These are phyloP conservation scores for Bothriochloa decipiens DNA, from an alignment of 176 grass and related monocot species.

Conservation along the genomic window DNA sequence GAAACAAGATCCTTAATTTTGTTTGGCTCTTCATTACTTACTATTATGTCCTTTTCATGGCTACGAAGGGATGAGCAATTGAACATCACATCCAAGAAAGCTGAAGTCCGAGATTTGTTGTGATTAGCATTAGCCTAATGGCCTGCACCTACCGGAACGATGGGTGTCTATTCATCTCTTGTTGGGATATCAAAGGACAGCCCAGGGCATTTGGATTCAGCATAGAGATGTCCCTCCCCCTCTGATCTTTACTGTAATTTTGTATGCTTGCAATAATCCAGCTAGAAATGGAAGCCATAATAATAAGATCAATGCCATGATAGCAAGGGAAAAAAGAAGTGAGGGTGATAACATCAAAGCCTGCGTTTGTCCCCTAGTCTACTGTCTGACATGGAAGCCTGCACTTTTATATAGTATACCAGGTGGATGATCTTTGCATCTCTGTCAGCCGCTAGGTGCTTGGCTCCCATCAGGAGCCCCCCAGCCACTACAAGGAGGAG, in stretches of 20 bases:
- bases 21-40: not conserved
- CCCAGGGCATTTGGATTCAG: not conserved
- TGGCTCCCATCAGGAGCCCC: conserved; percentile 24
- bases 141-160: conserved; percentile 5
- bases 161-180: conserved; percentile 16
- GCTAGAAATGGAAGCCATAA: not conserved
- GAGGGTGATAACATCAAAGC: conserved; percentile 49
- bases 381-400: conserved; percentile 16
- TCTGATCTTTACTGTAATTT: conserved; percentile 20
- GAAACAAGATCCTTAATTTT: not conserved
- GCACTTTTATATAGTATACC: conserved; percentile 26
- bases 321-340: not conserved
- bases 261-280: conserved; percentile 25
- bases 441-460: conserved; percentile 41
- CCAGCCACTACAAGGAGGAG: too few species aligned
- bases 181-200: conserved; percentile 45
- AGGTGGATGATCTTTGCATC: conserved; percentile 46
- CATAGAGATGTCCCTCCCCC: conserved; percentile 38
- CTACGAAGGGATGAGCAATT: not conserved
- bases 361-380: conserved; percentile 29
- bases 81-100: conserved; percentile 44
- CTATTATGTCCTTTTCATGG: not conserved
- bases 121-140: not conserved
- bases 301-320: not conserved
- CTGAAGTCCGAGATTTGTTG: not conserved